Conservation (phyloP, 768 basidiomycete species). For the Lactifluus piperatus region DNA sequence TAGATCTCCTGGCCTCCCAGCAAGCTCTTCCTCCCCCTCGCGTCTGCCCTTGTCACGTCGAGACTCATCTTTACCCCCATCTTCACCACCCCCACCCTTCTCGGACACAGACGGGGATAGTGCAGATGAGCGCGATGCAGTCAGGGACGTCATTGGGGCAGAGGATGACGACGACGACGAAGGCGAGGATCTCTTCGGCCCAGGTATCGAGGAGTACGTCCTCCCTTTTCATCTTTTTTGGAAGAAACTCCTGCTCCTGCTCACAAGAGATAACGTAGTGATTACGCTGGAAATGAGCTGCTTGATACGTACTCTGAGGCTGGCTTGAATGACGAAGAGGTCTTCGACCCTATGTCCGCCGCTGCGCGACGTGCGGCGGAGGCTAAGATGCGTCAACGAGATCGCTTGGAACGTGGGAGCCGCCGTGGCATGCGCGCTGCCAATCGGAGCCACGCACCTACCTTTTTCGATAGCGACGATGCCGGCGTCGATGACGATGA, state of each 20-base stretch:
- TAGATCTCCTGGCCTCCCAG: conserved; percentile 19
- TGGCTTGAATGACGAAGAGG: conserved; percentile 78
- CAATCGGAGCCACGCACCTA: conserved; percentile 72
- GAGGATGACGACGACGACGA: conserved; percentile 76
- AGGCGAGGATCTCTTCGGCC: conserved; percentile 88
- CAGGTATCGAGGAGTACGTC: conserved; percentile 63
- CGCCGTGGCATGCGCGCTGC: conserved; percentile 66
- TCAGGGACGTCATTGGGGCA: conserved; percentile 57
- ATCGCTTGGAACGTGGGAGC: conserved; percentile 62
- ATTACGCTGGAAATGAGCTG: conserved; percentile 75
- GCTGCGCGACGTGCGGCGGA: conserved; percentile 77
- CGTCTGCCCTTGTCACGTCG: conserved; percentile 38
- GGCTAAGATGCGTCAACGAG: conserved; percentile 78
- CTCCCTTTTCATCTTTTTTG: background rate
- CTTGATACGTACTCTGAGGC: conserved; percentile 85
- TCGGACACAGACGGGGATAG: conserved; percentile 76
- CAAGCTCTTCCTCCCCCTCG: conserved; percentile 35
- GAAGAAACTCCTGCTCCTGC: background rate
- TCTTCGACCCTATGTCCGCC: conserved; percentile 56
- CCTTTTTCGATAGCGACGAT: conserved; percentile 80
- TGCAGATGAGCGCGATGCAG: conserved; percentile 58
- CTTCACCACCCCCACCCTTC: conserved; percentile 75
- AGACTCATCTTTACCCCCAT: conserved; percentile 57
- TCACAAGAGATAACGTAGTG: conserved; percentile 35
- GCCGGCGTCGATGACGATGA: conserved; percentile 60